A percentile compares a stretch with the other conserved stretches of the same genome.
These are phyloP conservation scores for Chrysoporthe puriensis DNA, from an alignment of 2,329 filamentous ascomycete genomes.

Conservation along the genomic window DNA sequence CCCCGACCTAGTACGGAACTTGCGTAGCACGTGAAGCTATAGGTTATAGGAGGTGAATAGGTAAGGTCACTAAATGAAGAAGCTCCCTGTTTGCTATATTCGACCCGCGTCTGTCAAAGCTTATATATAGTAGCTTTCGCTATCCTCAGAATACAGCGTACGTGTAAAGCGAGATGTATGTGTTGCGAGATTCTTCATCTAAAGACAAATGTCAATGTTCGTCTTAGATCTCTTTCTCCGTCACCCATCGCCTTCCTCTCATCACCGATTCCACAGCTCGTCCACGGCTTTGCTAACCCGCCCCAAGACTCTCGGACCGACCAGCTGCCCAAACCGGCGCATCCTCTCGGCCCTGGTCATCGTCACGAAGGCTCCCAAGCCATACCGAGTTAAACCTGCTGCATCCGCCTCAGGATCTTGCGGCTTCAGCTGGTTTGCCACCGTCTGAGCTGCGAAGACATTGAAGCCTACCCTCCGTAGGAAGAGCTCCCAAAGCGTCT, in stretches of 20 bases:
- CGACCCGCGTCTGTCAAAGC: background rate
- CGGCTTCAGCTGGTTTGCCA: conserved; percentile 54
- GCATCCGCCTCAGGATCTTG: conserved; percentile 32
- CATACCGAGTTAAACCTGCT: conserved; percentile 38
- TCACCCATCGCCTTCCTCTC: background rate
- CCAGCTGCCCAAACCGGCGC: conserved; percentile 54
- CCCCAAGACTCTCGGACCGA: conserved; percentile 56
- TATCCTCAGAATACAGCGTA: background rate
- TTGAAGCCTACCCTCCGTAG: conserved; percentile 70
- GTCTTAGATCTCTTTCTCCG: background rate
- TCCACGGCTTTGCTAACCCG: conserved; percentile 57
- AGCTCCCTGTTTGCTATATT: background rate
- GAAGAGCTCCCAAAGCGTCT: conserved; percentile 71
- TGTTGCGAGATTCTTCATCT: background rate
- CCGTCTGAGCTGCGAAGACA: conserved; percentile 69
- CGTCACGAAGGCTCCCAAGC: conserved; percentile 58
- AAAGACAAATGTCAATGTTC: background rate
- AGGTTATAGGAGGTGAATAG: background rate
- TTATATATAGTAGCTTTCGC: background rate
- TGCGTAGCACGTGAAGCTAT: background rate
- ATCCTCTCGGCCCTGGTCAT: conserved; percentile 58
- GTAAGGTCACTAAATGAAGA: background rate
- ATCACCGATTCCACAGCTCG: conserved; percentile 48
- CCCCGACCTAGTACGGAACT: background rate
- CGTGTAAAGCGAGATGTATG: background rate